Conservation (phyloP, 1,284 basidiomycete genomes). For the Stereum hirsutum region DNA sequence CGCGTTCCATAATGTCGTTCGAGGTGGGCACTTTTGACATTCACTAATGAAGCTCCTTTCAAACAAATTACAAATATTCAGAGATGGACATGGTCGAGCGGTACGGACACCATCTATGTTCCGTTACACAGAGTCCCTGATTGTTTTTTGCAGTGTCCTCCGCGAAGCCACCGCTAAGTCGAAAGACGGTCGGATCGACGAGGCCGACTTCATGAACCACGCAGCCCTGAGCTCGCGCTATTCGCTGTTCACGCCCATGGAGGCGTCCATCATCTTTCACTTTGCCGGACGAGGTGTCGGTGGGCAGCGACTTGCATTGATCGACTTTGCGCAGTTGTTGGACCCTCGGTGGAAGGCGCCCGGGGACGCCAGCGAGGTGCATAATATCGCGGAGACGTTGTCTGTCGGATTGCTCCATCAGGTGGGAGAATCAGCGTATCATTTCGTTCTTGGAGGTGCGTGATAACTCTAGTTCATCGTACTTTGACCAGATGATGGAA, state of each 20-base stretch:
- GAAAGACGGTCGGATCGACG: constrained; percentile 87
- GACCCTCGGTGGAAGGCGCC: constrained; percentile 81
- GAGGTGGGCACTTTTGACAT: constrained; percentile 38
- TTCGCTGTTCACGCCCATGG: constrained; percentile 91
- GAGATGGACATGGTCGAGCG: constrained; percentile 96
- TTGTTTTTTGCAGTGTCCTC: constrained; percentile 45
- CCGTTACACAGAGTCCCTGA: neutral
- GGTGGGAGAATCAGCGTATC: constrained; percentile 67
- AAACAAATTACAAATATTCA: constrained; percentile 19
- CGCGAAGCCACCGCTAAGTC: constrained; percentile 83
- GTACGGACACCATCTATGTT: constrained; percentile 25
- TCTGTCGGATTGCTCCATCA: constrained; percentile 31
- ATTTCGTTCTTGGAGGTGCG: constrained; percentile 83
- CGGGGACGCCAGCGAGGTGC: constrained; percentile 30
- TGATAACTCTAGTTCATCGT: constrained; percentile 3
- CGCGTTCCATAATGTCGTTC: constrained; percentile 91
- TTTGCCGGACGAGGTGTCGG: constrained; percentile 78
- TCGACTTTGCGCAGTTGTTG: constrained; percentile 85
- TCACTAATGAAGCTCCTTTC: constrained; percentile 5
- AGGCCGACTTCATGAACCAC: constrained; percentile 74
- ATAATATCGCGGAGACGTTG: neutral
- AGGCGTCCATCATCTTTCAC: constrained; percentile 92
- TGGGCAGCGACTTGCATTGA: constrained; percentile 62
- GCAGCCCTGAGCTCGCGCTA: constrained; percentile 75
- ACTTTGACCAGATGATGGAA: neutral